Conservation (phyloP, 2,329 filamentous ascomycete genomes). For the Ustulina deusta region DNA sequence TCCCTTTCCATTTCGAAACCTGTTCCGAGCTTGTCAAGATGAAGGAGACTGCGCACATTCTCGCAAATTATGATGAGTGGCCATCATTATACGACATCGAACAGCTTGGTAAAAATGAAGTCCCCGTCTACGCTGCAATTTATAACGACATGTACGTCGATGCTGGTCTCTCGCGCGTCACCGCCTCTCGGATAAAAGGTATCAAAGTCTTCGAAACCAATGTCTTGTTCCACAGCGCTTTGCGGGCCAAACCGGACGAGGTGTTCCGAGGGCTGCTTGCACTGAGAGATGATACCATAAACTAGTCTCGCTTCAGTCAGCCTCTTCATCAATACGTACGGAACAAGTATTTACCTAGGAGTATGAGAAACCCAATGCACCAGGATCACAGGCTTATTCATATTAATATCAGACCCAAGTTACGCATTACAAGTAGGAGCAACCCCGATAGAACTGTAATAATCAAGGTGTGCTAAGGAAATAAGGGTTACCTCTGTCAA, state of each 20-base stretch:
- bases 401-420: not conserved
- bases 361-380: not conserved
- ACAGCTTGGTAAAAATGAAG: constrained; percentile 79
- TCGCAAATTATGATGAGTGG: constrained; percentile 79
- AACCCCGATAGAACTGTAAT: not conserved
- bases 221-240: constrained; percentile 85
- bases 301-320: constrained; percentile 53
- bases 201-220: constrained; percentile 89
- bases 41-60: constrained; percentile 73
- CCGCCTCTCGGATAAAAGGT: constrained; percentile 78
- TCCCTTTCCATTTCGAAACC: constrained; percentile 84
- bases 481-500: not conserved
- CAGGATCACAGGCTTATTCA: not conserved
- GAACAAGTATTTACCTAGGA: not conserved
- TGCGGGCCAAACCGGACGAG: constrained; percentile 79
- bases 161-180: constrained; percentile 77
- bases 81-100: constrained; percentile 79
- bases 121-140: constrained; percentile 86
- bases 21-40: constrained; percentile 81
- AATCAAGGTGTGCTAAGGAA: not conserved
- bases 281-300: constrained; percentile 76
- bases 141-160: constrained; percentile 97
- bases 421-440: too few relatives aligned
- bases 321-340: not conserved
- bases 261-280: constrained; percentile 81